Base-by-base conservation (phyloP, 768 basidiomycete genomes). In the Leccinum barrowsii region DNA sequence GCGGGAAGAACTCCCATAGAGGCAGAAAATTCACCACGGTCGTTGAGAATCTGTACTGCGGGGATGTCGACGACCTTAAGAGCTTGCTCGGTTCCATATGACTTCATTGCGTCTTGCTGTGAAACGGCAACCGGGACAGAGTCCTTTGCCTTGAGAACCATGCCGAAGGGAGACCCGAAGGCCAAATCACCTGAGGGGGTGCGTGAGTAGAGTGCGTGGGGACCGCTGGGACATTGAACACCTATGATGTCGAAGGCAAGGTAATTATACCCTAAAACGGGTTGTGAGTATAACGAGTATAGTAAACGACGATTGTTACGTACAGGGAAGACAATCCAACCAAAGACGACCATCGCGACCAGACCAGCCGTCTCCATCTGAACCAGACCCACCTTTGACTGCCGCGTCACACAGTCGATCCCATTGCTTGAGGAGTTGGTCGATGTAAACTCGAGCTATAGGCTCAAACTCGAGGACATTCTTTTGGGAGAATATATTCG, bases 121-220 rank as follows among this genome's bases (percentile, higher is more conserved):
- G 81, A 77, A 19, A 78, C 78, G 5, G 89, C 87, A 3, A 90
- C 87, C 5, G 85, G 77, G 2, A 89, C 90, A 8, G 82, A 78
- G 66, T 94, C 92, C 54, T 83, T 84, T 24, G 82, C 87, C 6
- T 86, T 82, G 54, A 82, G 67, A 59, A 95, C 77, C 93, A 96
- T 96, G 17, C 92, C 92, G 65, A 96, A 96, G 0, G 93, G 89
- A 2, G 84, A 82, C 1, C 93, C 93, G 64, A 94, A 94, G 0
- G 91, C 89, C 13, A 94, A 80, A 70, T 94, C 90, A 42, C 80
- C 73, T 75, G 15, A 19, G 13, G 12, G 0, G 5, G 32, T 19
- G 46, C 4, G 13, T 66, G 2, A 67, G 28, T 21, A 24, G 12
- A 52, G 10, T 19, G 21, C 19, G 7, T 21, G 7, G 2, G 7